Base-by-base conservation (phyloP, 768 basidiomycete genomes). In the Calocera cornea region DNA sequence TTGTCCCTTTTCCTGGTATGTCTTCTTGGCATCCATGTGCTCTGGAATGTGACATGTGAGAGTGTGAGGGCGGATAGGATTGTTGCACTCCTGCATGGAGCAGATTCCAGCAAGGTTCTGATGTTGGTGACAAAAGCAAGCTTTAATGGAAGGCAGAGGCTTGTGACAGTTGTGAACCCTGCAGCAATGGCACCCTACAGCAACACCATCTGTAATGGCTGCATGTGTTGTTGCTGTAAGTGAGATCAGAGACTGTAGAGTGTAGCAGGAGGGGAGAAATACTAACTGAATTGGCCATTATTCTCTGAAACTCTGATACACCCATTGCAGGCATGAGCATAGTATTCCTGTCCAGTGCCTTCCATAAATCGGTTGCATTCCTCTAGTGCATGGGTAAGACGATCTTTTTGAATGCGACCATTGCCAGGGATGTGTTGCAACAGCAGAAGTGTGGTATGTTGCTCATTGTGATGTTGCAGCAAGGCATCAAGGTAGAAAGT, bases 171-270 rank as follows among this genome's bases (percentile, higher is more conserved):
- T 70, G 41, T 76, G 75, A 1, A 73, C 71, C 17, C 64, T 68
- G 66, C 78, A 79, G 41, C 75, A 74, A 0, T 74, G 74, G 64
- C 72, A 74, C 7, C 77, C 78, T 64, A 79, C 71, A 11, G 72
- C 72, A 29, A 78, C 70, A 2, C 77, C 75, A 72, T 78, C 77
- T 17, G 72, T 74, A 16, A 77, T 74, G 0, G 69, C 69, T 7
- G 73, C 34, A 27, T 63, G 27, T 8, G 19, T 63, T 2, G 16
- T 38, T n/a, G 2, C 22, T 36, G 33, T 17, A 22, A 34, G 34
- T 31, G 29, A 24, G 64, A 33, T 24, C 29, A 68, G 38, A 24
- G 29, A 44, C 11, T 40, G 44, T 10, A 7, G 54, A 7, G 7
- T 11, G 54, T 10, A 60, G 27, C 5, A n/a, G 24, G 54, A 33